Base-by-base conservation (phyloP, 1,284 basidiomycete species). In the Taiwanofungus camphoratus region DNA sequence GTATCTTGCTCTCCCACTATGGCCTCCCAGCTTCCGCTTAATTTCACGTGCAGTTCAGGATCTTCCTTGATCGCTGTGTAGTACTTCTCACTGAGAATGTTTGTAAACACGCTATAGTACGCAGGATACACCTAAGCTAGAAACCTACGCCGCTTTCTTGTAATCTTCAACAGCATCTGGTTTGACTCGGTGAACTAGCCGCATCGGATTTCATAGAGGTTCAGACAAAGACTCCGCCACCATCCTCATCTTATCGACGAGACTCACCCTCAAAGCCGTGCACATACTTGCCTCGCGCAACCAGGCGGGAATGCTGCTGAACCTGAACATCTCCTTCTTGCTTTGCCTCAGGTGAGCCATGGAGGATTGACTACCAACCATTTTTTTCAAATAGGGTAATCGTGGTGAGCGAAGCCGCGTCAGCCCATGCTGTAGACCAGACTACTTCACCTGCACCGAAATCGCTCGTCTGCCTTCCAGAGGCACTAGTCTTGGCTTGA, bases 21-120 rank as follows among this genome's bases (percentile, higher is more conserved):
- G 1, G 85, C 82, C 65, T 96, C 92, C 89, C 92, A 97, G 55
- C 82, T 88, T 22, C 93, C 93, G 3, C 86, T 89, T 44, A 96
- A 71, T 65, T 94, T 93, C 49, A 93, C 83, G 41, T 83, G 75
- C 39, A 93, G 63, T 36, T 82, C 73, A 16, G 77, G 61, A 56
- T 90, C 83, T 36, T 80, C 75, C 58, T 81, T 81, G 45, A 96
- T 73, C 13, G 82, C 80, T 22, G 74, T 73, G 61, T 92, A 95
- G 65, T 90, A 95, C 27, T 71, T 71, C 63, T 88, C 87, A 12
- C 88, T 91, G 56, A 13, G 37, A 19, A 43, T 21, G 36, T 42
- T 19, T 15, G 33, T 51, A 39, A 54, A 27, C 11, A 24, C 8
- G n/a, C 35, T 34, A 36, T 26, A 44, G 23, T 31, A n/a, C n/a